Conservation (phyloP, 352 stramenopile species). For the Pythium guiyangense region DNA sequence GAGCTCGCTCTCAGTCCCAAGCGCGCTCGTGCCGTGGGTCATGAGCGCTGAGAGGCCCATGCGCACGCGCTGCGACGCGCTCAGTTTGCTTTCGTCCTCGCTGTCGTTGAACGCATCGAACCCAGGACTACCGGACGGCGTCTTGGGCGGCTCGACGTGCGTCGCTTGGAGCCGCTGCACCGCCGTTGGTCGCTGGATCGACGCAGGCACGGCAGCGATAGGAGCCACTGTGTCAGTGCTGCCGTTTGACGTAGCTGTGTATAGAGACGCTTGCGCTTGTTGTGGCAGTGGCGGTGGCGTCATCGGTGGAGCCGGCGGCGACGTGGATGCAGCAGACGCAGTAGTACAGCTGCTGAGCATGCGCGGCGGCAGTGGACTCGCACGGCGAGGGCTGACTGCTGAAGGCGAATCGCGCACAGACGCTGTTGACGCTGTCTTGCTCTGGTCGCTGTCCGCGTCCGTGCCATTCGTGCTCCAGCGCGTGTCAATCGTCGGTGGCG, state of each 20-base stretch:
- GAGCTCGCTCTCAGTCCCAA: not conserved
- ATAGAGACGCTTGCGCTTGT: not conserved
- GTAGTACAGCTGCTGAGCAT: not conserved
- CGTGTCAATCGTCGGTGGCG: conserved; percentile 10
- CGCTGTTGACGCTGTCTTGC: too few relatives aligned
- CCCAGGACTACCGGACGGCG: conserved; percentile 32
- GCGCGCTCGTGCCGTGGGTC: conserved; percentile 21
- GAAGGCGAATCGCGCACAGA: too few relatives aligned
- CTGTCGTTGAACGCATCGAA: conserved; percentile 21
- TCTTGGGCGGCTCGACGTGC: conserved; percentile 47
- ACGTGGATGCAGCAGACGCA: too few relatives aligned
- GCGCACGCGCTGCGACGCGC: conserved; percentile 50
- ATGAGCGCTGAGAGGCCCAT: conserved; percentile 44
- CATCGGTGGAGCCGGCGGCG: not conserved
- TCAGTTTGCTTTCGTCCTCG: conserved; percentile 23
- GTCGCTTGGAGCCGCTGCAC: not conserved
- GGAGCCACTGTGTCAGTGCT: conserved; percentile 1
- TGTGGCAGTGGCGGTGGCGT: not conserved
- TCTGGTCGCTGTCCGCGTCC: not conserved
- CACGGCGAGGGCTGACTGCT: too few relatives aligned
- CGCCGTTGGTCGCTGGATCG: too few relatives aligned
- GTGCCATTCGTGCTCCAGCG: not conserved
- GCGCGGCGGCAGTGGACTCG: too few relatives aligned
- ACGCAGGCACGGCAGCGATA: not conserved
- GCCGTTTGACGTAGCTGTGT: not conserved